Conservation (phyloP, 345 rosid genomes). For the Syzygium aqueum region DNA sequence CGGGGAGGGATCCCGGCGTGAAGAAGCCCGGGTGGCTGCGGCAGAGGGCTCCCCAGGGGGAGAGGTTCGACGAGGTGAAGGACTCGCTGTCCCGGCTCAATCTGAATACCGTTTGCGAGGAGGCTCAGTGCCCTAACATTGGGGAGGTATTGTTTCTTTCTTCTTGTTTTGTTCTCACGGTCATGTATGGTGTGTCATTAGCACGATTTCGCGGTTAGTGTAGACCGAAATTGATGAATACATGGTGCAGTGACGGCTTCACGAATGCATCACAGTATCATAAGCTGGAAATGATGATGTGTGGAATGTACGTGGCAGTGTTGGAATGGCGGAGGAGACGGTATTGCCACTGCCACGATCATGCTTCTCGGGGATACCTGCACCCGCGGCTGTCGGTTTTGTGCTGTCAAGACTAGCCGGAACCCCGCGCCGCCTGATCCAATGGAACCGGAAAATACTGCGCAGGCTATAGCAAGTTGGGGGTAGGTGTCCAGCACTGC, state of each 20-base stretch:
- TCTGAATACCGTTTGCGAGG: slow-evolving; percentile 91
- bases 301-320: slow-evolving; percentile 30
- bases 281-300: not conserved
- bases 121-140: slow-evolving; percentile 96
- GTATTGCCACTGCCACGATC: slow-evolving; percentile 89
- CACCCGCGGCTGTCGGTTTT: slow-evolving; percentile 98
- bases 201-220: not conserved
- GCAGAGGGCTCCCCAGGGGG: slow-evolving; percentile 91
- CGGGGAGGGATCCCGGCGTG: slow-evolving; percentile 78
- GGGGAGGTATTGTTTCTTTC: slow-evolving; percentile 47
- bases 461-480: slow-evolving; percentile 84
- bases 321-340: slow-evolving; percentile 99
- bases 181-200: not conserved
- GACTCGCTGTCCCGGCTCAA: slow-evolving; percentile 60
- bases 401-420: slow-evolving; percentile 96
- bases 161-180: not conserved
- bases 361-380: slow-evolving; percentile 98
- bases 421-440: slow-evolving; percentile 94
- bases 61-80: slow-evolving; percentile 66
- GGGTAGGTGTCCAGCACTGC: slow-evolving; percentile 39
- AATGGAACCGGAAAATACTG: slow-evolving; percentile 88
- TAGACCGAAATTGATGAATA: not conserved
- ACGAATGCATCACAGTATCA: not conserved
- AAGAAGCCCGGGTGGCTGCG: slow-evolving; percentile 89
- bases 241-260: not conserved